Evolutionary conservation across 768 basidiomycete genomes (phyloP), one percentile per base, ranked within the genome.

Genomic region (Leccinum subtestaceum): DNA sequence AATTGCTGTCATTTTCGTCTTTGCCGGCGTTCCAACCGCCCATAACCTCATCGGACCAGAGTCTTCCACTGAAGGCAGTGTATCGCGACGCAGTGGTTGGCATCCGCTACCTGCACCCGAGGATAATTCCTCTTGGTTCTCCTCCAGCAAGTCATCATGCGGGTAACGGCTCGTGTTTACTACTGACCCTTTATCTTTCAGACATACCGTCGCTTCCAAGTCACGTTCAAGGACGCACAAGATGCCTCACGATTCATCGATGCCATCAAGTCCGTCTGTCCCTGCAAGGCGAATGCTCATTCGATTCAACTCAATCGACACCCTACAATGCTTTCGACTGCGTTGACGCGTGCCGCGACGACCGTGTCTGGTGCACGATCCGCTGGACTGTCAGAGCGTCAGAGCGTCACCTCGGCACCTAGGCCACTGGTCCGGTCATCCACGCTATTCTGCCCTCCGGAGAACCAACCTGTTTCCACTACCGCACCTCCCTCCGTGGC

Each of bases 61-160:
- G 82, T 23, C 77, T 87, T 31, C 89, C 91, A n/a, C 73, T 93
- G 46, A 91, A 91, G 70, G 90, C 88, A 8, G 88, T 92, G 10
- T 89, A 89, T 68, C 84, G 87, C 23, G 89, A 88, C 56, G 77
- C 81, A 4, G 77, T 86, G 0, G 87, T 91, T 27, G 91, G 91
- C 12, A 81, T 93, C 48, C 85, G 90, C 23, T 93, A 92, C 65
- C 74, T 90, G 34, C 78, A 87, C 61, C 80, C 81, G 27, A 76
- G 75, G 31, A 76, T 60, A 12, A 46, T 66, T 5, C 63, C 67
- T 9, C 63, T 65, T 17, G 70, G 70, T 48, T 63, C 64, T 43
- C 63, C 62, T n/a, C 72, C 74, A 54, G 78, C 74, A 64, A 59
- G 72, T 68, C 19, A 17, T 48, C 25, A 19, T 53, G 12, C 52